Evolutionary conservation across 768 basidiomycete species (phyloP), one percentile per base, ranked within the genome.

Genomic region (Mycena vitilis): DNA sequence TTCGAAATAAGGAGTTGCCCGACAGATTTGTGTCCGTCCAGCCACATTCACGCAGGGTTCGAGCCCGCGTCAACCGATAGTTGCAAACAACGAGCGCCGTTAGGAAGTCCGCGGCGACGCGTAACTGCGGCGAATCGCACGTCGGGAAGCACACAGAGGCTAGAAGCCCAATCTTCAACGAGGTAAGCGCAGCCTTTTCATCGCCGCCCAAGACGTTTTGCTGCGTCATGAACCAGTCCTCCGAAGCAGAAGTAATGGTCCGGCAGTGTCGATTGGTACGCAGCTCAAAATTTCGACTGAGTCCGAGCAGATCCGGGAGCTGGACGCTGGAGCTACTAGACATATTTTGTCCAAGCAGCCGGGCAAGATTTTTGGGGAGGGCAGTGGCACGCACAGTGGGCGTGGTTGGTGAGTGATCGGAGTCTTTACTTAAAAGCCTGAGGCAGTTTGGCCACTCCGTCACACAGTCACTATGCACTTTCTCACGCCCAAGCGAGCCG

Each of bases 131-230:
- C 10, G 79, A 77, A 72, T 90, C 90, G 70, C 85, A 87, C 2
- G 78, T 83, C 10, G 91, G 90, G 71, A 87, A 86, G 72, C 88
- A 89, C 2, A 89, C 81, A 2, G 88, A 81, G 1, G 87, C 88
- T 36, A 90, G 81, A 25, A 92, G 78, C 0, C 88, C 89, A 6
- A 81, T 74, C 66, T 84, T 85, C 54, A 78, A 74, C 37, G 73
- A 74, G 15, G 70, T 68, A 25, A 80, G 65, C 13, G 65, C 61
- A 13, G 69, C 69, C 8, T 75, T 77, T 65, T 83, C 82, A 36
- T 45, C 42, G 9, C 75, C 63, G 57, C 73, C 72, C 45, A 81
- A 75, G 55, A 74, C 62, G 68, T 56, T 58, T 48, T 61, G 30
- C 54, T 73, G 68, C 68, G 67, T 64, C 30, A 78, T 66, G 63